phyloP scores from a whole-genome alignment of 192 early-diverging fungal genomes.

The Spizellomyces punctatus region DNA sequence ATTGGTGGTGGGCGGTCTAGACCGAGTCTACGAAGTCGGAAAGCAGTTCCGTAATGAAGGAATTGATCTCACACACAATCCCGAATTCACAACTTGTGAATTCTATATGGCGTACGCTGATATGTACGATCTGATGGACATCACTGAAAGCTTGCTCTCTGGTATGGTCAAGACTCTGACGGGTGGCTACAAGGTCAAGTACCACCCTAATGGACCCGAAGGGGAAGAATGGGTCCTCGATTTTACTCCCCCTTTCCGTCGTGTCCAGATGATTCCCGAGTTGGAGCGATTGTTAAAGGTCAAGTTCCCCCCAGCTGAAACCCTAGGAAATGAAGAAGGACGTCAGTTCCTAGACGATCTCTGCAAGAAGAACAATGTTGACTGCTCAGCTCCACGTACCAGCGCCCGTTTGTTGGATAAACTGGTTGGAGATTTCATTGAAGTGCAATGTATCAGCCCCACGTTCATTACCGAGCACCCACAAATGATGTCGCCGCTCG shows the following conservation, averaged over 20 bases:
- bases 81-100: conserved; percentile 99
- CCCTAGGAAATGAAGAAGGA: conserved; percentile 78
- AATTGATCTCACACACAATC: conserved; percentile 99
- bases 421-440: conserved; percentile 57
- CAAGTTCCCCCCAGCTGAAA: conserved; percentile 88
- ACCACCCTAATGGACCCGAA: conserved; percentile 89
- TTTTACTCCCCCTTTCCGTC: conserved; percentile 95
- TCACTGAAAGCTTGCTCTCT: conserved; percentile 85
- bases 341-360: conserved; percentile 91
- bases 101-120: conserved; percentile 99
- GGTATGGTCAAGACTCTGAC: conserved; percentile 94
- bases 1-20: conserved; percentile 96
- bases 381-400: conserved; percentile 94
- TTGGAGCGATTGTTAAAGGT: conserved; percentile 87
- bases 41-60: conserved; percentile 99
- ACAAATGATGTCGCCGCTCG: conserved; percentile 98
- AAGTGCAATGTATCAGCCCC: conserved; percentile 66
- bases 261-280: conserved; percentile 89
- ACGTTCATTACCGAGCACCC: conserved; percentile 98
- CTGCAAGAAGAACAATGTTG: conserved; percentile 93
- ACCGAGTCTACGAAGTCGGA: conserved; percentile 99
- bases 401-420: conserved; percentile 94
- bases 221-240: conserved; percentile 84
- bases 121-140: conserved; percentile 94
- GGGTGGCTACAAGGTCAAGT: conserved; percentile 88